These are phyloP conservation scores for Plasmodium adleri DNA, from an alignment of 169 alveolate genomes.

Conservation along the genomic window DNA sequence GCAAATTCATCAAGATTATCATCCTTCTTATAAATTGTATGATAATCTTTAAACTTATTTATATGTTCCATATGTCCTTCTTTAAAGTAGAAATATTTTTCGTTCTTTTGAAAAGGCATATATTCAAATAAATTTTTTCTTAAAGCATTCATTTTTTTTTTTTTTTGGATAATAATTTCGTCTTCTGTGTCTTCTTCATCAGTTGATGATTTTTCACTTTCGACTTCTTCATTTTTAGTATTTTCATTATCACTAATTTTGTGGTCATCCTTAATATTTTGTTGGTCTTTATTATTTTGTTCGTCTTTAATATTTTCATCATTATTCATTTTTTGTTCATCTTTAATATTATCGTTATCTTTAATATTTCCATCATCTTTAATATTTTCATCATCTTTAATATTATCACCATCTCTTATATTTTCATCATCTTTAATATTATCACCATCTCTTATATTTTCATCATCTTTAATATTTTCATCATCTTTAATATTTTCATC, in stretches of 20 bases:
- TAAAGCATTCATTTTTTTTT: not conserved
- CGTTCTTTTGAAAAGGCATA: constrained; percentile 14
- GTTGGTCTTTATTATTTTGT: not conserved
- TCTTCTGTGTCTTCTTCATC: not conserved
- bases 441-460: no score
- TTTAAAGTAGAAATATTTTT: constrained; percentile 14
- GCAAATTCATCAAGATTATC: not conserved
- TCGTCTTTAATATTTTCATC: no score
- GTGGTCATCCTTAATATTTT: not conserved
- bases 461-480: no score
- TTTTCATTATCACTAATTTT: not conserved
- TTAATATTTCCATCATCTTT: no score
- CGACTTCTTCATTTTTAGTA: not conserved
- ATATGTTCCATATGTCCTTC: constrained; percentile 41
- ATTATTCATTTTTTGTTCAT: no score
- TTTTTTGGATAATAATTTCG: not conserved
- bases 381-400: no score
- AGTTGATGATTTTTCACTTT: not conserved
- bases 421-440: no score
- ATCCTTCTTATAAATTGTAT: constrained; percentile 1
- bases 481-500: no score
- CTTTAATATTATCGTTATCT: no score
- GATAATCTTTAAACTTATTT: not conserved
- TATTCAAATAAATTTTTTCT: not conserved
- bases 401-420: no score